phyloP scores from a whole-genome alignment of 495 filamentous ascomycete genomes.

The Bombardia bombarda region DNA sequence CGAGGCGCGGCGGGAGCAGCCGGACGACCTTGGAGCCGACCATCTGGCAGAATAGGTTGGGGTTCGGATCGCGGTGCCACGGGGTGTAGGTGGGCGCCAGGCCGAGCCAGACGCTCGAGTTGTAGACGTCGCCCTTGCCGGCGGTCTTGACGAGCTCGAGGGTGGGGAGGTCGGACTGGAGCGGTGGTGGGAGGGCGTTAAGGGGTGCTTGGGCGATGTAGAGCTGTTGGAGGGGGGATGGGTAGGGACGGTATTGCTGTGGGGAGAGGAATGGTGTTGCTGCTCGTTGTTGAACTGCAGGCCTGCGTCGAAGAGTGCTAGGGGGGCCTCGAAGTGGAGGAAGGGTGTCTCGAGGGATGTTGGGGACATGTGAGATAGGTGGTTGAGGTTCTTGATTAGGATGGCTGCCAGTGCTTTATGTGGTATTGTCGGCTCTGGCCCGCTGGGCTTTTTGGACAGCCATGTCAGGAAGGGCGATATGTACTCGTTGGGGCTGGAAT shows the following conservation, averaged over 20 bases:
- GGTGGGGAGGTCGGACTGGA: conserved; percentile 59
- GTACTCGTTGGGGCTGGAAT: neutral
- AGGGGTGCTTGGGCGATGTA: conserved; percentile 84
- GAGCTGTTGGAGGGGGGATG: conserved; percentile 27
- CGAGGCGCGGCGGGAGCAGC: conserved; percentile 55
- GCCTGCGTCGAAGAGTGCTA: conserved; percentile 27
- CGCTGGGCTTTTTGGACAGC: too few species aligned
- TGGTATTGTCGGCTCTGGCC: neutral
- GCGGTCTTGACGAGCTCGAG: conserved; percentile 54
- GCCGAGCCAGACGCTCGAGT: conserved; percentile 82
- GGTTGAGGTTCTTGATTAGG: neutral
- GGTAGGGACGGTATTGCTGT: neutral
- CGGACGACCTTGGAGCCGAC: conserved; percentile 64
- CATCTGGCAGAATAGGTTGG: conserved; percentile 85
- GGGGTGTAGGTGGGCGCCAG: conserved; percentile 79
- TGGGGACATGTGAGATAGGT: neutral
- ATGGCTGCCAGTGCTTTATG: neutral
- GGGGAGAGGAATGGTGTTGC: neutral
- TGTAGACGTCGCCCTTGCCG: conserved; percentile 72
- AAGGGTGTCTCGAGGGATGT: conserved; percentile 11
- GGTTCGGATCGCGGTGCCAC: conserved; percentile 87
- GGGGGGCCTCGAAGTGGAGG: conserved; percentile 28
- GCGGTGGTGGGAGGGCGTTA: conserved; percentile 46
- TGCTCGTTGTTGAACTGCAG: conserved; percentile 24
- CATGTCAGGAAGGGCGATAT: too few species aligned